phyloP scores from a whole-genome alignment of 2,329 filamentous ascomycete species.

The Aspergillus pseudotamarii region DNA sequence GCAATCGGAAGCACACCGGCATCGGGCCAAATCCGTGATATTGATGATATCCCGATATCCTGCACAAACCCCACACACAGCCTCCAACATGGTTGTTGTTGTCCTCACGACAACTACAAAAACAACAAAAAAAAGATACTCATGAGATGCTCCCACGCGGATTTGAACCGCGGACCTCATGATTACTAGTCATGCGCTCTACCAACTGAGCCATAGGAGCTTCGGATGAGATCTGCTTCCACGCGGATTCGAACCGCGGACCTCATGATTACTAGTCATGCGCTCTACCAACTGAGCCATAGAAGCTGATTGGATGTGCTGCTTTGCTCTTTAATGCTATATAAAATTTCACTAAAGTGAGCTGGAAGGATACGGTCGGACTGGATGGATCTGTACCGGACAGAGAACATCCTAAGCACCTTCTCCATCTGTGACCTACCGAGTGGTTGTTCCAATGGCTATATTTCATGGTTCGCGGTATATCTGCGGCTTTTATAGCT shows the following conservation, averaged over 20 bases:
- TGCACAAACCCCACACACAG: too few species aligned
- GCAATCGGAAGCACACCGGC: neutral
- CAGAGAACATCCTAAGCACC: too few species aligned
- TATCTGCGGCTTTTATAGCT: neutral
- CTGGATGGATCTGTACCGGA: too few species aligned
- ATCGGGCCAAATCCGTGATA: neutral
- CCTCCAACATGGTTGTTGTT: neutral
- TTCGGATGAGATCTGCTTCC: slow-evolving; percentile 5
- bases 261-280: slow-evolving; percentile 5
- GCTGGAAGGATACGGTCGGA: too few species aligned
- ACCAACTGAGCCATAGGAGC: slow-evolving; percentile 5
- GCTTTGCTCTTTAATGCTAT: neutral
- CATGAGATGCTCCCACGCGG: neutral
- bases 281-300: slow-evolving; percentile 4
- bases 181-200: slow-evolving; percentile 5
- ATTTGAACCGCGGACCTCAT: slow-evolving; percentile 3
- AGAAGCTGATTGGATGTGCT: neutral
- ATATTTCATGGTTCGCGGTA: neutral
- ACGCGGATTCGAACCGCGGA: slow-evolving; percentile 12
- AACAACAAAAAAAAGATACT: neutral
- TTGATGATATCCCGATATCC: neutral
- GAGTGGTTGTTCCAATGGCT: neutral
- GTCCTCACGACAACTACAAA: neutral
- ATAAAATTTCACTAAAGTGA: neutral
- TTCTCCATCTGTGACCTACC: neutral